Evolutionary conservation across 1,284 basidiomycete species (phyloP).

Genomic region (Grifola frondosa): DNA sequence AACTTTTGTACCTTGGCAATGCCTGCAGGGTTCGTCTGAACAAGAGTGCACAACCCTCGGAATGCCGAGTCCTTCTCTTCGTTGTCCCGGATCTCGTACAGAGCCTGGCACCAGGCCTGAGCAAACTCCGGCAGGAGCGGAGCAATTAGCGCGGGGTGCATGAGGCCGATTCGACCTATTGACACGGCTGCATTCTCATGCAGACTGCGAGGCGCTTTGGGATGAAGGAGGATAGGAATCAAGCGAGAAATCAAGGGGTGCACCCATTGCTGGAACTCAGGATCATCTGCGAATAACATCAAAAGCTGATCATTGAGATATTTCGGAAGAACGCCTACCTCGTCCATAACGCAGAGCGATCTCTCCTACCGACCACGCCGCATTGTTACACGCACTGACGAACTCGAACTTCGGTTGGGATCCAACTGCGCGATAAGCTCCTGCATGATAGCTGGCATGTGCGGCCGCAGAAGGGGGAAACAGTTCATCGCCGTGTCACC

Average conservation of each 20-base stretch:
- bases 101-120: slow-evolving; percentile 94
- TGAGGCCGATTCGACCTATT: slow-evolving; percentile 95
- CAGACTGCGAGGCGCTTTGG: slow-evolving; percentile 90
- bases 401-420: slow-evolving; percentile 87
- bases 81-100: slow-evolving; percentile 99
- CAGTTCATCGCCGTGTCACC: slow-evolving; percentile 98
- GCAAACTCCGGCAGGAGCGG: slow-evolving; percentile 91
- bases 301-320: slow-evolving; percentile 11
- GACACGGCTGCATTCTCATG: slow-evolving; percentile 99
- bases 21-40: slow-evolving; percentile 90
- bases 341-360: slow-evolving; percentile 86
- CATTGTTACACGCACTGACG: slow-evolving; percentile 97
- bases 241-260: slow-evolving; percentile 84
- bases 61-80: slow-evolving; percentile 99
- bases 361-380: slow-evolving; percentile 99
- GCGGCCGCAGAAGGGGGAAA: slow-evolving; percentile 81
- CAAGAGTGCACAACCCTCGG: slow-evolving; percentile 94
- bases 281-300: slow-evolving; percentile 56
- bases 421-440: slow-evolving; percentile 90
- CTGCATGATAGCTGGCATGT: slow-evolving; percentile 86
- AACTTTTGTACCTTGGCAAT: slow-evolving; percentile 67
- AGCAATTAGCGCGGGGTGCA: slow-evolving; percentile 87
- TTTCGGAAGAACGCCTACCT: slow-evolving; percentile 43
- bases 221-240: slow-evolving; percentile 89
- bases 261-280: slow-evolving; percentile 88